A percentile compares a stretch with the other conserved stretches of the same genome.
Conservation (phyloP, 768 basidiomycete species). For the Leccinum longicurvipes region DNA sequence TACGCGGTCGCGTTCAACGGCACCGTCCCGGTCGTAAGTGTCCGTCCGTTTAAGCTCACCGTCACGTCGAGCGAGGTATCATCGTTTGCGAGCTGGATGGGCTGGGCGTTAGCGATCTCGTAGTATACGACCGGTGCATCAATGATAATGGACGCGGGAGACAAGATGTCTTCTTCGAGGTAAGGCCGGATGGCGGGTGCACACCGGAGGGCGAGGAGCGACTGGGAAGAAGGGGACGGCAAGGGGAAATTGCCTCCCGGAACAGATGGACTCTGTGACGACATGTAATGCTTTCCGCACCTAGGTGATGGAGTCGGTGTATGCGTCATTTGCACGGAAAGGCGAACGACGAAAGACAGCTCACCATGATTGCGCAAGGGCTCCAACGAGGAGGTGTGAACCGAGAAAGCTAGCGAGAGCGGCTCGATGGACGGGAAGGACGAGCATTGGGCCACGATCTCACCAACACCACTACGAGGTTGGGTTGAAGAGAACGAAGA, state of each 20-base stretch:
- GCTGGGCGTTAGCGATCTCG: constrained; percentile 44
- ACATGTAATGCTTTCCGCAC: constrained; percentile 58
- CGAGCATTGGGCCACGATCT: no score
- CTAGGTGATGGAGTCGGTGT: constrained; percentile 26
- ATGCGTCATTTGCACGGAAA: background rate
- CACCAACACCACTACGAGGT: background rate
- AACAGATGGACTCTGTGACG: constrained; percentile 36
- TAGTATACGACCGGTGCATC: constrained; percentile 50
- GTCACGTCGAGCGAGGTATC: constrained; percentile 37
- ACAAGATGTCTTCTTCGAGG: constrained; percentile 48
- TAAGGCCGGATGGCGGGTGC: constrained; percentile 58
- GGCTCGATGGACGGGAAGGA: constrained; percentile 14
- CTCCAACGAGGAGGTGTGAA: constrained; percentile 11
- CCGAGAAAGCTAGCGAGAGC: constrained; percentile 5
- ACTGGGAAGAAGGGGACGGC: constrained; percentile 33
- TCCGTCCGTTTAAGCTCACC: constrained; percentile 44
- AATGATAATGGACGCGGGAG: constrained; percentile 46
- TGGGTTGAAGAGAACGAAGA: background rate
- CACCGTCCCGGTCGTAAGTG: constrained; percentile 41
- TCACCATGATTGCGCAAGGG: constrained; percentile 31
- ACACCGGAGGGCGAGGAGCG: constrained; percentile 58
- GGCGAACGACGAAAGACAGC: background rate
- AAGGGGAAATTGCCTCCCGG: constrained; percentile 52
- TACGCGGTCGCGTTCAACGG: constrained; percentile 51
- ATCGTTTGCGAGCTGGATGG: constrained; percentile 34